Evolutionary conservation across 257 asterid species (phyloP), one percentile per base, ranked within the genome.

Genomic region (Linaria vulgaris): DNA sequence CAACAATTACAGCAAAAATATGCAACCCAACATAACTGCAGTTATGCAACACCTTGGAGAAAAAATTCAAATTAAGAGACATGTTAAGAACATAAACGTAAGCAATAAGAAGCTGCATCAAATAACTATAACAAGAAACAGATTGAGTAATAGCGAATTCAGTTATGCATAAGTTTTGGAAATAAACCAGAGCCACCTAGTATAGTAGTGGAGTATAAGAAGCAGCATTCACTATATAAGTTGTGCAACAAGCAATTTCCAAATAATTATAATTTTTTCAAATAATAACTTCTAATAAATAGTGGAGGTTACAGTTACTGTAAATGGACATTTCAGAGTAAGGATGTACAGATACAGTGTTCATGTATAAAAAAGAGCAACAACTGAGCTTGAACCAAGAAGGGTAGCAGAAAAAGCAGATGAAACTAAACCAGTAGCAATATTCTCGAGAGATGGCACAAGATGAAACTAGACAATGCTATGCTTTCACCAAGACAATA

Each of bases 101-200:
- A 27, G 34, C 34, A 27, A 27, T 27, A 2, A 6, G 34, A 27
- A 27, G 3, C 34, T 27, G 34, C 34, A 27, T 6, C 34, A 68
- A 27, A 43, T 10, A 67, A 46, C 67, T 60, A 53, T 37, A 66
- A 34, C 47, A 59, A 60, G 46, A 60, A 47, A 53, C 50, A 45
- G 4, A 45, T 45, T 27, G 34, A 27, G 6, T 27, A 2, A 27
- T 2, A 27, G 34, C 34, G 4, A 27, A 6, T 27, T 27, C 34
- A 27, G 34, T 27, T 6, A 27, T 6, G 6, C 34, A 6, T 2
- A 27, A 27, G 34, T 27, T 27, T 27, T 27, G 34, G 34, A 27
- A 27, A 27, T 27, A 27, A 27, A 27, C 6, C 3, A 27, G 34
- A 27, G 34, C 34, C 34, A 27, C 34, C 34, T 27, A 2, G n/a